phyloP scores from a whole-genome alignment of 768 basidiomycete species.

The Cystobasidium ongulense region DNA sequence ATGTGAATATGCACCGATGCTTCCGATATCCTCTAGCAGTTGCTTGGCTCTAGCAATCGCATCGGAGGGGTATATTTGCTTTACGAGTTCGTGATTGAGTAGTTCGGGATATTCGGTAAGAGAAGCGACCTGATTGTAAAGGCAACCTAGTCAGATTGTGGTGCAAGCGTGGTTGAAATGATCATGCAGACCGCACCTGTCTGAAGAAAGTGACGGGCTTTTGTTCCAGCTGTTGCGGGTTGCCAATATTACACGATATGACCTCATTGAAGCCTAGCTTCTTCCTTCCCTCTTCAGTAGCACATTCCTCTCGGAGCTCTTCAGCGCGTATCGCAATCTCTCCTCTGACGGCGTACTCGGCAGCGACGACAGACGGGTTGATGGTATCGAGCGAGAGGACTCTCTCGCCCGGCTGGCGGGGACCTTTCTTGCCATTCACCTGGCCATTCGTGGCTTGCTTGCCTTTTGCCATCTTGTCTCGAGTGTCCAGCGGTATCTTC shows the following conservation, averaged over 20 bases:
- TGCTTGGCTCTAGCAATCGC: slow-evolving; percentile 73
- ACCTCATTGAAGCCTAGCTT: slow-evolving; percentile 72
- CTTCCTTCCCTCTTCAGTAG: slow-evolving; percentile 49
- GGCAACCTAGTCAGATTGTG: background rate
- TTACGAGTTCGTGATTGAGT: slow-evolving; percentile 57
- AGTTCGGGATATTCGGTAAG: slow-evolving; percentile 86
- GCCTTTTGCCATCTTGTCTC: background rate
- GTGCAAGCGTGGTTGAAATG: background rate
- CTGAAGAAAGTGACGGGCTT: slow-evolving; percentile 82
- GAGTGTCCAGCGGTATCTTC: background rate
- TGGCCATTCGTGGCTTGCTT: background rate
- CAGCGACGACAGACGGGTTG: slow-evolving; percentile 74
- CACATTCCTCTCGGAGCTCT: slow-evolving; percentile 63
- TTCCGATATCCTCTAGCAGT: slow-evolving; percentile 76
- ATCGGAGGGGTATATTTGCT: slow-evolving; percentile 72
- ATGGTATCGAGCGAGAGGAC: slow-evolving; percentile 59
- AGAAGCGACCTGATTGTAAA: slow-evolving; percentile 63
- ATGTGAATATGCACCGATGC: slow-evolving; percentile 89
- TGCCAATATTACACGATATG: slow-evolving; percentile 94
- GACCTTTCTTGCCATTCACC: background rate
- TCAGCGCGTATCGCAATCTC: slow-evolving; percentile 94
- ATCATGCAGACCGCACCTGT: slow-evolving; percentile 55
- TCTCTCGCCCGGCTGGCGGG: background rate
- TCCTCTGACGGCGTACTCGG: slow-evolving; percentile 94
- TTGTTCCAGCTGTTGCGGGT: slow-evolving; percentile 95